These are phyloP conservation scores for Solanum hybrid DNA, from an alignment of 305 asterid species.

Conservation along the genomic window DNA sequence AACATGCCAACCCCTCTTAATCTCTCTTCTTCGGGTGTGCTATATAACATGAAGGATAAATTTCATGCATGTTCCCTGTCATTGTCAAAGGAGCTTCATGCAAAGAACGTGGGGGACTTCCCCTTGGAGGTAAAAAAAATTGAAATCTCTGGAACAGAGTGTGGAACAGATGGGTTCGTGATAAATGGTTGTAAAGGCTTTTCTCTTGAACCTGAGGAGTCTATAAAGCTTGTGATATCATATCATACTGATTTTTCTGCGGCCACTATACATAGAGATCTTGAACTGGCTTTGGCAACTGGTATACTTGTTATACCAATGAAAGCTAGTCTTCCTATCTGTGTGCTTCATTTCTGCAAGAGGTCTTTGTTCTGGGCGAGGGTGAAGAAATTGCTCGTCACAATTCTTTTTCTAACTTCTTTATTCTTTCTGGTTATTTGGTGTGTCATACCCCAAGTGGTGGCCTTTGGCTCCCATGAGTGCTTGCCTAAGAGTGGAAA, in stretches of 20 bases:
- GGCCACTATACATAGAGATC: constrained; percentile 64
- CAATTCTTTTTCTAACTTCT: constrained; percentile 31
- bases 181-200: constrained; percentile 57
- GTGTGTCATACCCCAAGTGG: constrained; percentile 30
- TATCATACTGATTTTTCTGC: constrained; percentile 59
- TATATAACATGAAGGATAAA: constrained; percentile 23
- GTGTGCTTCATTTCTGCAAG: constrained; percentile 55
- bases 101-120: constrained; percentile 75
- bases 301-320: constrained; percentile 82
- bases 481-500: constrained; percentile 29
- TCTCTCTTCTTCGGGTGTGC: constrained; percentile 33
- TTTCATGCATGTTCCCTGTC: constrained; percentile 41
- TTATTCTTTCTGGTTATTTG: constrained; percentile 30
- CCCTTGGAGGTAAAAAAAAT: constrained; percentile 52
- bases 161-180: constrained; percentile 66
- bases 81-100: constrained; percentile 54
- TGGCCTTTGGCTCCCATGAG: constrained; percentile 23
- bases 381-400: constrained; percentile 32
- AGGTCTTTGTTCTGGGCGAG: constrained; percentile 52
- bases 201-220: constrained; percentile 66
- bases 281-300: constrained; percentile 60
- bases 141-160: constrained; percentile 68
- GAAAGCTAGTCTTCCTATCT: constrained; percentile 63
- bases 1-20: constrained; percentile 27
- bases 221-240: constrained; percentile 44